Base-by-base conservation (phyloP, 306 rosid species). In the Prunus davidiana region DNA sequence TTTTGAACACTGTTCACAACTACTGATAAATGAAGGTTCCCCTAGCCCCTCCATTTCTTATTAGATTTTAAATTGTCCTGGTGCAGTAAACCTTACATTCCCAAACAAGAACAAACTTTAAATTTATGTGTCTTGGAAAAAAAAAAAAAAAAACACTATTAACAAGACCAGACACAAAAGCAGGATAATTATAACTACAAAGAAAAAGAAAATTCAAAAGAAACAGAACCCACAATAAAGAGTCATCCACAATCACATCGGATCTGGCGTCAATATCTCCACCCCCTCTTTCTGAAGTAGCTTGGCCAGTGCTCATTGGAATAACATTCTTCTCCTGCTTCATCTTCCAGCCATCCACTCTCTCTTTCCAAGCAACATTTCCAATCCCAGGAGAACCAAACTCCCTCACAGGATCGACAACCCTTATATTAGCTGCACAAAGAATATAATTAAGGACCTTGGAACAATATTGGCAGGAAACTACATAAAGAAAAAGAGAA, bases 341-440 rank as follows among this genome's bases (percentile, higher is more conserved):
- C 97, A 95, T 92, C 89, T 92, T 95, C 99, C 97, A 95, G 62
- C 99, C 99, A 86, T 95, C 99, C 71, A 95, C 97, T 86, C 97
- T 95, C 89, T 95, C 97, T 86, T 91, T 95, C 99, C 99, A 95
- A 32, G 99, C 99, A 45, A 95, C 99, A 80, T 90, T 95, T 41
- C 97, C 99, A 61, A 86, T 68, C 74, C 97, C 96, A 0, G 95
- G 71, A 10, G 86, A 80, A 55, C 82, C 83, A 81, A 82, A 85
- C 58, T 87, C 88, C 56, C 88, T 87, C 55, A 67, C 87, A 16
- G 91, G 86, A 76, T 94, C 97, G 82, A 75, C 87, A 55, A 65
- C 91, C 85, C 94, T 87, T 77, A 88, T 80, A 81, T 92, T 90
- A 51, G 92, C 98, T 92, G 93, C 81, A 79, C 10, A 57, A 52